Evolutionary conservation across 2,329 filamentous ascomycete genomes (phyloP).

Genomic region (Ophiostoma himal-ulmi): DNA sequence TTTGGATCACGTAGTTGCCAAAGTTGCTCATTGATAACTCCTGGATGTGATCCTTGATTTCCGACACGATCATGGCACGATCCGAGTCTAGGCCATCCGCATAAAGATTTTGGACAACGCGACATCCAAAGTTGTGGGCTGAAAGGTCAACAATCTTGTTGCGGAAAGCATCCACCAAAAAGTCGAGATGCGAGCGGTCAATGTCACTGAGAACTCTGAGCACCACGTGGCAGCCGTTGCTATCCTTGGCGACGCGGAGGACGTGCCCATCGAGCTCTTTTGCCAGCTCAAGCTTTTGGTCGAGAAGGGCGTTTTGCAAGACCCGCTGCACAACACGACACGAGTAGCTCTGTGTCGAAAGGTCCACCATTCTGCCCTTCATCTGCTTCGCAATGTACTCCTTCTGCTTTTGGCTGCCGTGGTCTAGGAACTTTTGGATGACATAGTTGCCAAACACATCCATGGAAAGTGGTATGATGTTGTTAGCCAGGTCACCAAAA

Average conservation of each 20-base stretch:
- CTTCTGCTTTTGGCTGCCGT: slow-evolving; percentile 91
- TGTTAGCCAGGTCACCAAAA: slow-evolving; percentile 78
- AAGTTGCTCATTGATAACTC: slow-evolving; percentile 79
- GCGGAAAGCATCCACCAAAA: slow-evolving; percentile 75
- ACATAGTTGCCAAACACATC: slow-evolving; percentile 99
- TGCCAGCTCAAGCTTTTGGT: slow-evolving; percentile 57
- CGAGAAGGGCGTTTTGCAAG: slow-evolving; percentile 81
- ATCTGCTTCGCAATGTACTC: slow-evolving; percentile 78
- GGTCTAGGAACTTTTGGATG: slow-evolving; percentile 95
- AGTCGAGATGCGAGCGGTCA: slow-evolving; percentile 70
- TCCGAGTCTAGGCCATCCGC: slow-evolving; percentile 72
- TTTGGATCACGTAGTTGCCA: slow-evolving; percentile 94
- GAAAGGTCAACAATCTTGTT: slow-evolving; percentile 69
- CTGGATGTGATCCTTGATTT: slow-evolving; percentile 67
- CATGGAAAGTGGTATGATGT: slow-evolving; percentile 83
- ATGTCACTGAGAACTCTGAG: slow-evolving; percentile 86
- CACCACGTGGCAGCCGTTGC: slow-evolving; percentile 94
- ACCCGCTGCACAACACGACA: slow-evolving; percentile 97
- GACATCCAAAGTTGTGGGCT: slow-evolving; percentile 78
- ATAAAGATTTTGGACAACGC: slow-evolving; percentile 86
- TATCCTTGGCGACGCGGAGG: slow-evolving; percentile 71
- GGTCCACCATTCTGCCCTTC: slow-evolving; percentile 71
- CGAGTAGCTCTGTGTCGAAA: slow-evolving; percentile 86
- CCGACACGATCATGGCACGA: slow-evolving; percentile 64
- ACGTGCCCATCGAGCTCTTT: slow-evolving; percentile 75